Evolutionary conservation across 768 basidiomycete species (phyloP).

Genomic region (Mycena indigotica): DNA sequence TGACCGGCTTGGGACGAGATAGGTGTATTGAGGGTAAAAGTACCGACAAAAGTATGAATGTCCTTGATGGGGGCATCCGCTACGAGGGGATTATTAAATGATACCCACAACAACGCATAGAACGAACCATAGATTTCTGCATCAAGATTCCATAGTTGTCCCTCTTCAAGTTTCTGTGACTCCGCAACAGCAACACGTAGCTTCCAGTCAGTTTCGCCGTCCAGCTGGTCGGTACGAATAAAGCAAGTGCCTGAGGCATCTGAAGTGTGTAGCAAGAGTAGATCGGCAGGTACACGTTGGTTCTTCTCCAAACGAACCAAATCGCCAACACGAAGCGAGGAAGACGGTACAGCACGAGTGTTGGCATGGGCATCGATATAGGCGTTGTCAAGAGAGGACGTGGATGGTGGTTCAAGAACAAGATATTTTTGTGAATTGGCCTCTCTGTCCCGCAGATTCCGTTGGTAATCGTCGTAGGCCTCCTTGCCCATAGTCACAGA

Average conservation of each 20-base stretch:
- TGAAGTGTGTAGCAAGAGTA: constrained; percentile 85
- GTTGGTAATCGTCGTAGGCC: constrained; percentile 97
- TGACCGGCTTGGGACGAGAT: constrained; percentile 27
- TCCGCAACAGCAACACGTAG: constrained; percentile 85
- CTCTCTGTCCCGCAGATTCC: constrained; percentile 87
- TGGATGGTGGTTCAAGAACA: constrained; percentile 62
- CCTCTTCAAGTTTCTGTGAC: constrained; percentile 70
- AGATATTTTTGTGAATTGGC: constrained; percentile 94
- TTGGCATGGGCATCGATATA: constrained; percentile 50
- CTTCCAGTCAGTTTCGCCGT: constrained; percentile 99
- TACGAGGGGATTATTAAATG: constrained; percentile 33
- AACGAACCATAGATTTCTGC: constrained; percentile 86
- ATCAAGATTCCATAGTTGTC: constrained; percentile 62
- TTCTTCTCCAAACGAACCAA: constrained; percentile 94
- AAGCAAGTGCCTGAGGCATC: constrained; percentile 94
- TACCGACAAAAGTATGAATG: constrained; percentile 93
- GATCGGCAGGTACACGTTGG: constrained; percentile 93
- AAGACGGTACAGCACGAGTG: constrained; percentile 83
- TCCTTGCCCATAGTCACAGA: constrained; percentile 98
- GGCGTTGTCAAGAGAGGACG: constrained; percentile 42
- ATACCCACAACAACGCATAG: neutral
- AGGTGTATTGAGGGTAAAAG: constrained; percentile 69
- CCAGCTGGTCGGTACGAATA: constrained; percentile 95
- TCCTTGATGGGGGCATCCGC: constrained; percentile 97
- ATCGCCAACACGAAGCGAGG: constrained; percentile 87